Evolutionary conservation across 2,329 filamentous ascomycete species (phyloP), one percentile per base, ranked within the genome.

Genomic region (Fusarium hainanense): DNA sequence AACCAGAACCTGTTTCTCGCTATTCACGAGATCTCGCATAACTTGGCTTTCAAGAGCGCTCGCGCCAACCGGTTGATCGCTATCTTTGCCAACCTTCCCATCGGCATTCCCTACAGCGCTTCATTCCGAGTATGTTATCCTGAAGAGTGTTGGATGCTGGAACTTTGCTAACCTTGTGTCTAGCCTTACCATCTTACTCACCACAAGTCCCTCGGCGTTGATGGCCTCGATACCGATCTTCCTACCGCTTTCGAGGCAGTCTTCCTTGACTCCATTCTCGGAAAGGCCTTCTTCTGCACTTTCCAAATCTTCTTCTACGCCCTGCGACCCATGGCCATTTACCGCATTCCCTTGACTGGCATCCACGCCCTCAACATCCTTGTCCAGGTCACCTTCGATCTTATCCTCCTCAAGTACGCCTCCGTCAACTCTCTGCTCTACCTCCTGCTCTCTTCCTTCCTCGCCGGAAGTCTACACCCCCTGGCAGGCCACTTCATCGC

Each of bases 231-330:
- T 80, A 97, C 95, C 46, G 96, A 99, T 78, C 90, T 99, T 28
- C 96, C 96, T 25, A 98, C 96, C 20, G 89, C 93, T 50, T 82
- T 98, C 52, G 96, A 99, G 84, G 95, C 94, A 68, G 82, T 97
- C 78, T 92, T 99, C 79, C 90, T 99, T 75, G 93, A 99, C 84
- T 98, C 94, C 10, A 90, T 99, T 74, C 88, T 95, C 20, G 96
- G 96, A 79, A 99, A 99, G 83, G 91, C 96, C 72, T 99, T 99
- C 85, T 99, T 99, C 87, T 95, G 92, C 84, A 99, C 96, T 73
- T 99, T 98, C 84, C 96, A 99, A 82, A 98, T 99, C 80, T 88
- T 99, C 79, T 99, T 99, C 87, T 99, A 99, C 84, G 96, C 96
- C 75, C 82, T 99, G 52, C 93, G 96, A 18, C 96, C 96, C 66